Percentiles rank a stretch among this genome's conserved stretches.
phyloP scores from a whole-genome alignment of 2,329 filamentous ascomycete species.

The Colletotrichum echinochloae region DNA sequence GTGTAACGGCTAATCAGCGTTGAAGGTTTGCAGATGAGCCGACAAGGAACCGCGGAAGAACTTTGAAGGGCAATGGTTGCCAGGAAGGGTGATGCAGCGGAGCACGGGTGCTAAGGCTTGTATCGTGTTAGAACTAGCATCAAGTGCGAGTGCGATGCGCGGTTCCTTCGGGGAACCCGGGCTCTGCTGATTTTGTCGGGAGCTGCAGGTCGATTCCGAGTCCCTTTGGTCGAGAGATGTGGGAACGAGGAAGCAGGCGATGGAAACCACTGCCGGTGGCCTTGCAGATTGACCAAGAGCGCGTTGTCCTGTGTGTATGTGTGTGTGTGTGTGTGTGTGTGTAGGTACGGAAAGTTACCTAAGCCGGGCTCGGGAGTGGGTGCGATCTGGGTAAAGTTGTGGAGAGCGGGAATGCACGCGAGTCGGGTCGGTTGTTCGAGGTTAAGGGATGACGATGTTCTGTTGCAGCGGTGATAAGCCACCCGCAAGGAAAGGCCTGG shows the following conservation, averaged over 20 bases:
- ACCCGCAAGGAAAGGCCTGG: conserved; percentile 24
- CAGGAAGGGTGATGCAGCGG: conserved; percentile 31
- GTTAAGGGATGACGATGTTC: conserved; percentile 19
- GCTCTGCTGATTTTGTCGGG: conserved; percentile 7
- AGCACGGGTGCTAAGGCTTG: conserved; percentile 24
- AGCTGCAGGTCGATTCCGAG: conserved; percentile 6
- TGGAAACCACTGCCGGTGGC: conserved; percentile 11
- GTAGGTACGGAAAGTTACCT: background rate
- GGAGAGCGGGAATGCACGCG: conserved; percentile 29
- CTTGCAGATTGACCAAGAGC: conserved; percentile 19
- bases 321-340: background rate
- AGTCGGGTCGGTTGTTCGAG: conserved; percentile 36
- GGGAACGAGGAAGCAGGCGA: background rate
- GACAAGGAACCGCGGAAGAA: conserved; percentile 27
- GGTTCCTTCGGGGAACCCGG: conserved; percentile 9
- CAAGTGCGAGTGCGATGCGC: conserved; percentile 9
- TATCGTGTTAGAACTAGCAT: conserved; percentile 20
- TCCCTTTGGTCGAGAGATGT: conserved; percentile 17
- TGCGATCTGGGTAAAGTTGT: conserved; percentile 35
- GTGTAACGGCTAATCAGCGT: conserved; percentile 34
- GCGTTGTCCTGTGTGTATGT: background rate
- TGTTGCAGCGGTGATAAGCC: background rate
- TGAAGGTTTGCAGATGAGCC: conserved; percentile 24
- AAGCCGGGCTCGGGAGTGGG: conserved; percentile 9
- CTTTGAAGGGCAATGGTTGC: conserved; percentile 27